A percentile compares a stretch with the other conserved stretches of the same genome.
Conservation (phyloP, 1,284 basidiomycete genomes). For the Boletus mariae region DNA sequence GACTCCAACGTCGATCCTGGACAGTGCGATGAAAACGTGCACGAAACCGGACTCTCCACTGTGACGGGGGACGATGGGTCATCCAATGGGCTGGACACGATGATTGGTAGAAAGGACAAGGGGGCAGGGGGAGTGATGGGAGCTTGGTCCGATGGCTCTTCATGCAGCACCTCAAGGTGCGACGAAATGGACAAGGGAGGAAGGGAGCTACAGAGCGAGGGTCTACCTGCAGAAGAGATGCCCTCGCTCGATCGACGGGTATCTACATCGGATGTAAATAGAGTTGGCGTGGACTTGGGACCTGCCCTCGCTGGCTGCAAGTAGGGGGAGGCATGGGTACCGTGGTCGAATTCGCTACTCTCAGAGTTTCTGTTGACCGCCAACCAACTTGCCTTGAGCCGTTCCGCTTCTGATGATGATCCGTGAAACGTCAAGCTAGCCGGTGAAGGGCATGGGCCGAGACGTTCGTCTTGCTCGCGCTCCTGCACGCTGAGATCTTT, state of each 20-base stretch:
- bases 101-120: conserved; percentile 6
- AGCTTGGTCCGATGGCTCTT: conserved; percentile 26
- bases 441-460: conserved; percentile 32
- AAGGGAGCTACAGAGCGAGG: conserved; percentile 21
- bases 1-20: conserved; percentile 19
- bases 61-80: conserved; percentile 4
- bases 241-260: conserved; percentile 12
- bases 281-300: background rate
- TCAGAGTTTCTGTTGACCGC: conserved; percentile 32
- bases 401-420: conserved; percentile 40
- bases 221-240: conserved; percentile 12
- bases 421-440: conserved; percentile 2
- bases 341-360: conserved; percentile 16
- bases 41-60: conserved; percentile 27
- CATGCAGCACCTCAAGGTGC: conserved; percentile 28
- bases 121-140: conserved; percentile 12
- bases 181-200: conserved; percentile 24
- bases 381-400: conserved; percentile 49
- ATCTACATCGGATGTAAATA: conserved; percentile 4
- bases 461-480: conserved; percentile 39
- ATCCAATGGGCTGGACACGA: conserved; percentile 18
- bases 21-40: conserved; percentile 19
- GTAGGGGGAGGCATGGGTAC: background rate
- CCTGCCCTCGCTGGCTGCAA: background rate
- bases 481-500: conserved; percentile 49